Conservation (phyloP, 495 filamentous ascomycete genomes). For the Penicillium longicatenatum region DNA sequence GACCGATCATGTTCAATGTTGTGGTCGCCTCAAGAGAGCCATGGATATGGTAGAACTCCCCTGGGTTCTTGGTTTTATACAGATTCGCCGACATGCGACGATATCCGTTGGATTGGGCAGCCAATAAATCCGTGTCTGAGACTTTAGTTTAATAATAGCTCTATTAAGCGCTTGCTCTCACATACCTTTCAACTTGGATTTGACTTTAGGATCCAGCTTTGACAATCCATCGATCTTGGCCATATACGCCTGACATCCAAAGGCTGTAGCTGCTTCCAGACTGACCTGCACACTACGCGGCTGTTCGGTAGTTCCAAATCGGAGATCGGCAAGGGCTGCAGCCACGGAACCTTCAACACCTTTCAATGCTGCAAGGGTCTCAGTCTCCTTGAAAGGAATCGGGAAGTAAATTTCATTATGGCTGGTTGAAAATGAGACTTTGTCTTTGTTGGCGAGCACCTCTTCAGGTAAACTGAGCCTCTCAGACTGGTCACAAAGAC, state of each 20-base stretch:
- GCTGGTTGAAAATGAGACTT: constrained; percentile 43
- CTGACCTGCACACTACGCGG: constrained; percentile 56
- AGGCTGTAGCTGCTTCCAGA: constrained; percentile 64
- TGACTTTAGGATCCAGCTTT: constrained; percentile 61
- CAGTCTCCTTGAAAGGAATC: constrained; percentile 70
- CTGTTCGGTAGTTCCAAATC: constrained; percentile 39
- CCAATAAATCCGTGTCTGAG: constrained; percentile 68
- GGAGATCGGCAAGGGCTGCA: constrained; percentile 62
- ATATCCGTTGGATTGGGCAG: constrained; percentile 72
- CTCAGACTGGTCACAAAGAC: constrained; percentile 43
- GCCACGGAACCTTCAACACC: constrained; percentile 69
- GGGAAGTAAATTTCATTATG: constrained; percentile 56
- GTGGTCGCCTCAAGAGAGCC: constrained; percentile 71
- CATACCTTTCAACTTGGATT: constrained; percentile 63
- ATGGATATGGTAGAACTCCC: constrained; percentile 76
- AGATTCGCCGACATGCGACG: constrained; percentile 74
- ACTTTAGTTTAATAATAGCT: background rate
- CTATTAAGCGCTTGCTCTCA: background rate
- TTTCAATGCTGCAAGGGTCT: constrained; percentile 67
- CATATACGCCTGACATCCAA: constrained; percentile 73
- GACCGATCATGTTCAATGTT: constrained; percentile 70
- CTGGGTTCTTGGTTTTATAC: constrained; percentile 66
- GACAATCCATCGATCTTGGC: constrained; percentile 69
- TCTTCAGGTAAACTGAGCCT: constrained; percentile 38
- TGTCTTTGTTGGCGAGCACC: constrained; percentile 36